Percentiles rank a stretch among this genome's conserved stretches.
Evolutionary conservation across 495 filamentous ascomycete species (phyloP).

Genomic region (Beverwykella pulmonaria): DNA sequence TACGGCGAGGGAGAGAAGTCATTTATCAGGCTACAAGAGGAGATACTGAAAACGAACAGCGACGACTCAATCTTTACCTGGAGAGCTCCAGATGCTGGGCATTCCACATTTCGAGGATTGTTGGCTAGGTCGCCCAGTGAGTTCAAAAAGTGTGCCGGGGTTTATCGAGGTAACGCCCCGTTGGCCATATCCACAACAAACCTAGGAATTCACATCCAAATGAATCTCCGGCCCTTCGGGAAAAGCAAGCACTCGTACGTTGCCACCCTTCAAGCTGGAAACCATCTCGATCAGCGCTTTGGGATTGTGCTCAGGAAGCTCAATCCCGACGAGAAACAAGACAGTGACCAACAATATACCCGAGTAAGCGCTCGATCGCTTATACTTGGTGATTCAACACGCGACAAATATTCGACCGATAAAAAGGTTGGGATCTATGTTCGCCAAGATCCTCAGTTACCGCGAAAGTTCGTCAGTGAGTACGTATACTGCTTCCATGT

Average conservation of each 20-base stretch:
- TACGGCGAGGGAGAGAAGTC: slow-evolving; percentile 31
- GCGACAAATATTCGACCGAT: neutral
- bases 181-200: neutral
- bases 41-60: slow-evolving; percentile 17
- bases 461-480: neutral
- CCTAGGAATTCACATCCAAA: neutral
- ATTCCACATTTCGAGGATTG: slow-evolving; percentile 10
- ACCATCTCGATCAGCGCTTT: neutral
- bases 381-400: neutral
- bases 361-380: neutral
- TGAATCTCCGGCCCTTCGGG: neutral
- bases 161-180: neutral
- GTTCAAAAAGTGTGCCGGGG: slow-evolving; percentile 1
- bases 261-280: neutral
- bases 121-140: slow-evolving; percentile 18
- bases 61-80: slow-evolving; percentile 32
- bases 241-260: slow-evolving; percentile 1
- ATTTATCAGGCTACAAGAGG: slow-evolving; percentile 25
- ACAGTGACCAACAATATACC: slow-evolving; percentile 2
- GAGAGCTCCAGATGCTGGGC: neutral
- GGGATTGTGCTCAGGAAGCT: neutral
- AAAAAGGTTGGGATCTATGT: neutral
- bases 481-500: slow-evolving; percentile 14
- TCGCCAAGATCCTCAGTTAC: slow-evolving; percentile 7
- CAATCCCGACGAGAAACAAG: neutral